Percentiles rank a stretch among this genome's conserved stretches.
Evolutionary conservation across 257 asterid genomes (phyloP).

Genomic region (Lantana camara): DNA sequence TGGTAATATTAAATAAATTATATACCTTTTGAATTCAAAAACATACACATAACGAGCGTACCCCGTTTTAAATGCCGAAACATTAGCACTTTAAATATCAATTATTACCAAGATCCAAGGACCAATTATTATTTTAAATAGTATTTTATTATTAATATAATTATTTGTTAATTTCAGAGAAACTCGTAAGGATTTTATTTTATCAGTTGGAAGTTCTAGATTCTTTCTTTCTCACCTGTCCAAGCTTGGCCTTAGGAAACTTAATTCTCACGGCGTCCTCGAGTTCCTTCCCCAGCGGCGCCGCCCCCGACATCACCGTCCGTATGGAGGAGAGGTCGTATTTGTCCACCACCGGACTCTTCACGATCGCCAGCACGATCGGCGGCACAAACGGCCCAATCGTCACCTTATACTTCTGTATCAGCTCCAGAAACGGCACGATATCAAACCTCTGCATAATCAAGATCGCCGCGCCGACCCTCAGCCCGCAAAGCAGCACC

Average conservation of each 20-base stretch:
- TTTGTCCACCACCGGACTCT: slow-evolving; percentile 71
- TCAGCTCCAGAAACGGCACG: slow-evolving; percentile 61
- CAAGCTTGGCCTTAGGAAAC: slow-evolving; percentile 82
- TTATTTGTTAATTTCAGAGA: no score
- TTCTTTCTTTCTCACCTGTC: slow-evolving; percentile 55
- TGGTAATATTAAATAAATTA: no score
- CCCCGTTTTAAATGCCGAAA: background rate
- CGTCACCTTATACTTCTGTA: slow-evolving; percentile 73
- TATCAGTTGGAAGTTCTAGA: no score
- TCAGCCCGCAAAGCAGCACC: slow-evolving; percentile 74
- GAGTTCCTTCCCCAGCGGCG: slow-evolving; percentile 95
- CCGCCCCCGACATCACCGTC: slow-evolving; percentile 96
- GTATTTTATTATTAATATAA: no score
- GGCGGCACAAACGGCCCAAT: slow-evolving; percentile 95
- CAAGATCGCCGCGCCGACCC: slow-evolving; percentile 85
- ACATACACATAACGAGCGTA: background rate
- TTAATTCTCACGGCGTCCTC: slow-evolving; percentile 80
- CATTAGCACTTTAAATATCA: no score
- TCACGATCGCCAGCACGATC: slow-evolving; percentile 71
- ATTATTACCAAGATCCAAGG: no score
- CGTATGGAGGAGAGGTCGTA: slow-evolving; percentile 83
- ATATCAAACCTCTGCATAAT: slow-evolving; percentile 86
- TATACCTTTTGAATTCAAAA: background rate
- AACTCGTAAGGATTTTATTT: no score
- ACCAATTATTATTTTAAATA: no score